A percentile compares a stretch with the other conserved stretches of the same genome.
These are phyloP conservation scores for Amyloporia xantha DNA, from an alignment of 768 basidiomycete species.

Conservation along the genomic window DNA sequence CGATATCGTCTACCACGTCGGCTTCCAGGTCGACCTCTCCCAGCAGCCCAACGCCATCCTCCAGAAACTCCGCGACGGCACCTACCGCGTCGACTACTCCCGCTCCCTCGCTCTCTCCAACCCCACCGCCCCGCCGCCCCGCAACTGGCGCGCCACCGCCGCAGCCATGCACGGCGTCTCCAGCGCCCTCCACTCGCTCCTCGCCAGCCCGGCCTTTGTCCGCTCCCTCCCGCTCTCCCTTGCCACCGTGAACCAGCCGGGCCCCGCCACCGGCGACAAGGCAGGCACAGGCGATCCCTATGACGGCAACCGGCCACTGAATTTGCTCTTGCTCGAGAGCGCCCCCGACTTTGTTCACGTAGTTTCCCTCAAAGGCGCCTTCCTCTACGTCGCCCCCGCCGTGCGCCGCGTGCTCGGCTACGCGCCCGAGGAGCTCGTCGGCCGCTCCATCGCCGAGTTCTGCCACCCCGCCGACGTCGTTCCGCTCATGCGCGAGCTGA, in stretches of 20 bases:
- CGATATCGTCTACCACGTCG: constrained; percentile 81
- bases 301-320: constrained; percentile 43
- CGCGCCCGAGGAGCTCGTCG: constrained; percentile 76
- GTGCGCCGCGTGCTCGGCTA: constrained; percentile 79
- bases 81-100: constrained; percentile 62
- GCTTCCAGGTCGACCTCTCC: constrained; percentile 92
- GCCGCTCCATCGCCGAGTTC: constrained; percentile 69
- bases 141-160: constrained; percentile 28
- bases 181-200: constrained; percentile 43
- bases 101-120: constrained; percentile 9
- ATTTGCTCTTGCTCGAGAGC: constrained; percentile 52
- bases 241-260: constrained; percentile 4
- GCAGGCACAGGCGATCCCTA: constrained; percentile 21
- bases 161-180: constrained; percentile 35
- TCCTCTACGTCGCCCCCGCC: constrained; percentile 87
- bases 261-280: constrained; percentile 14
- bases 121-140: constrained; percentile 13
- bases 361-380: constrained; percentile 84
- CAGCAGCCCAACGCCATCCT: constrained; percentile 82
- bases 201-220: constrained; percentile 42
- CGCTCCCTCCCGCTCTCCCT: constrained; percentile 33
- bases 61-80: constrained; percentile 71
- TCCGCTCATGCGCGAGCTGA: constrained; percentile 86
- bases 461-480: constrained; percentile 89
- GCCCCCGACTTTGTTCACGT: constrained; percentile 84